phyloP scores from a whole-genome alignment of 331 rosid species.

The Quercus tomentella region DNA sequence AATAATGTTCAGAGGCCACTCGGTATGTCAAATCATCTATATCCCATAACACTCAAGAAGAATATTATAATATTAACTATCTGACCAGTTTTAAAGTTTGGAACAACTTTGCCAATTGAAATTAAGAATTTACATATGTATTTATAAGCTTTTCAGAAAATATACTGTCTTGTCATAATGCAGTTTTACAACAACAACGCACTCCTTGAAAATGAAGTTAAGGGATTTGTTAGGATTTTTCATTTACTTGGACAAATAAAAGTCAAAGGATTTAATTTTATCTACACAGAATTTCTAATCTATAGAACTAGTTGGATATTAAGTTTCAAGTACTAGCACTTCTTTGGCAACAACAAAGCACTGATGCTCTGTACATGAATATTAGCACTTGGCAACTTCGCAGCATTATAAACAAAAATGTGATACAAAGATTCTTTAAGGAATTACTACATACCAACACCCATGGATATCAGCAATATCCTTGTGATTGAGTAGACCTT shows the following conservation, averaged over 20 bases:
- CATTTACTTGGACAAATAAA: neutral
- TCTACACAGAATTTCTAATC: neutral
- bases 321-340: neutral
- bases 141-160: neutral
- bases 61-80: neutral
- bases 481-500: conserved; percentile 63
- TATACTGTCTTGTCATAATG: neutral
- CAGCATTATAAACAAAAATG: neutral
- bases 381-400: conserved; percentile 2
- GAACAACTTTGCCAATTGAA: neutral
- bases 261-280: neutral
- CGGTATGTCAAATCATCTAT: neutral
- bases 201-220: neutral
- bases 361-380: neutral
- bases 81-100: neutral
- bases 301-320: neutral
- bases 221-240: neutral
- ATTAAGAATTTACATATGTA: neutral
- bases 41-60: neutral
- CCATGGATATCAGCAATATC: conserved; percentile 70
- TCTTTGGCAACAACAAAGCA: conserved; percentile 5
- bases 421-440: conserved; percentile 2
- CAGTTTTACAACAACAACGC: neutral
- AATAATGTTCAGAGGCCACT: too few species aligned
- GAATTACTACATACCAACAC: conserved; percentile 61